Evolutionary conservation across 2,329 filamentous ascomycete genomes (phyloP).

Genomic region (Neonectria faginata): DNA sequence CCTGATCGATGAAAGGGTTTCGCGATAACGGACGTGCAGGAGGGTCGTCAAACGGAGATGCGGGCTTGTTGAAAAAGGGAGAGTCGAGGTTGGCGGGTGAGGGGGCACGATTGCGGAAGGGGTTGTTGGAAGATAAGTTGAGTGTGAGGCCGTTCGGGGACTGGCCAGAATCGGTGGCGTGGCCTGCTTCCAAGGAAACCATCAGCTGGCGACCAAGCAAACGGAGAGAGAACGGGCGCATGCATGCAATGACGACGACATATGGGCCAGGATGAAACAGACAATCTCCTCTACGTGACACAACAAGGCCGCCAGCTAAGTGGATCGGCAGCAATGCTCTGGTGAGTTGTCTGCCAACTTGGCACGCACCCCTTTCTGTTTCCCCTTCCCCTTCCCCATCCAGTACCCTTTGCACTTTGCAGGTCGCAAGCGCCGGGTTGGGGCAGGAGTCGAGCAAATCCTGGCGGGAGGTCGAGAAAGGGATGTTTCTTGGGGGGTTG

Average conservation of each 20-base stretch:
- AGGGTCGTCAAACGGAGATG: constrained; percentile 71
- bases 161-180: constrained; percentile 40
- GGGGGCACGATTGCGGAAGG: constrained; percentile 78
- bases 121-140: constrained; percentile 85
- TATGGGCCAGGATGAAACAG: constrained; percentile 47
- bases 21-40: constrained; percentile 73
- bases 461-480: constrained; percentile 34
- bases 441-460: constrained; percentile 36
- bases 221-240: constrained; percentile 40
- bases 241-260: constrained; percentile 48
- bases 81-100: constrained; percentile 63
- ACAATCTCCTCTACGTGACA: constrained; percentile 50
- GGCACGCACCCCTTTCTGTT: constrained; percentile 36
- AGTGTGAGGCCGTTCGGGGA: constrained; percentile 62
- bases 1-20: constrained; percentile 80
- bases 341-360: constrained; percentile 44
- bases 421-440: constrained; percentile 40
- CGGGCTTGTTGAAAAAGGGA: constrained; percentile 54
- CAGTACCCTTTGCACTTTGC: constrained; percentile 38
- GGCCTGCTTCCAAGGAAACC: constrained; percentile 43
- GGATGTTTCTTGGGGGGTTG: constrained; percentile 35
- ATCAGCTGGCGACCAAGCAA: constrained; percentile 44
- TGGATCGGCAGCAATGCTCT: constrained; percentile 41
- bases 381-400: constrained; percentile 33
- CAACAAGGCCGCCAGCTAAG: constrained; percentile 45